Evolutionary conservation across 441 rosid genomes (phyloP).

Genomic region (Populus hybrid): DNA sequence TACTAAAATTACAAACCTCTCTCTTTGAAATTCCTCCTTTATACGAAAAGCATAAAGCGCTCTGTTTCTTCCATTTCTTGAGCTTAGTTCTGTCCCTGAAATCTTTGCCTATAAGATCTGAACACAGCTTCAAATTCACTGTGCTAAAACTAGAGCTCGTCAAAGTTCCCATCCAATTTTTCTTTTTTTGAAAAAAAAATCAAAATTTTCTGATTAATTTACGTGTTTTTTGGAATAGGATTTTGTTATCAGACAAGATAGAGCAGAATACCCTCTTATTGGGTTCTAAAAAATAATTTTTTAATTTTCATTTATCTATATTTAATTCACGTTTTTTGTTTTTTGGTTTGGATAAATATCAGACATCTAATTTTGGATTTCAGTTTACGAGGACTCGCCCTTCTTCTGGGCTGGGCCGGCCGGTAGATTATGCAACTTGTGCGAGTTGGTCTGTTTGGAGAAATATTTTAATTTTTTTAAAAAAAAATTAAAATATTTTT

Average conservation of each 20-base stretch:
- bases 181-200: no score
- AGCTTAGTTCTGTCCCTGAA: constrained; percentile 29
- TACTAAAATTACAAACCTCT: constrained; percentile 17
- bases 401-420: neutral
- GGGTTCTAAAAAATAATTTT: no score
- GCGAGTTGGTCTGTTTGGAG: no score
- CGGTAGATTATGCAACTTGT: no score
- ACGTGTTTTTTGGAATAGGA: neutral
- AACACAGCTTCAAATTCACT: constrained; percentile 36
- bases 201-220: neutral
- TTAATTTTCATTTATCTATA: no score
- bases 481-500: no score
- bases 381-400: neutral
- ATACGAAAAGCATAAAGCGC: constrained; percentile 24
- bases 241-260: neutral
- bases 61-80: constrained; percentile 19
- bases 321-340: no score
- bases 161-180: constrained; percentile 64
- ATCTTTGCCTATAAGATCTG: constrained; percentile 14
- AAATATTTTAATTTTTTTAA: no score
- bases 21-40: constrained; percentile 20
- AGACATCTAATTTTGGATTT: no score
- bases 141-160: constrained; percentile 53
- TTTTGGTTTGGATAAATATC: no score
- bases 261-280: neutral